Evolutionary conservation across 208 protist species (phyloP), one percentile per base, ranked within the genome.

Genomic region (Naegleria gruberi): DNA sequence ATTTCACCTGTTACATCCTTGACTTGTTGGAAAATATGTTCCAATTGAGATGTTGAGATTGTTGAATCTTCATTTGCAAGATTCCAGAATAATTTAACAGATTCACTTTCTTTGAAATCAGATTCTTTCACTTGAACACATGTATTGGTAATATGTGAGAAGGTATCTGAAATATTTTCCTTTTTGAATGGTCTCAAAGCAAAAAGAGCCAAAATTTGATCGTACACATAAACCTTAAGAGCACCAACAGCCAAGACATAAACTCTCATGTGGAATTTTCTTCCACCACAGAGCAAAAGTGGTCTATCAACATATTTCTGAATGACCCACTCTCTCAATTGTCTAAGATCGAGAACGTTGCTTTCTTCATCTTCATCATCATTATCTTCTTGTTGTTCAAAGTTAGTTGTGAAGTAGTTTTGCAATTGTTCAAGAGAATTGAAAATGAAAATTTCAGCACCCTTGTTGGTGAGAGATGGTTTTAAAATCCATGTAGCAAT

Each of bases 241-340:
- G 51, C 51, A 19, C 51, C 51, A 10, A 65, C 51, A 23, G 51
- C 15, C 73, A 97, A 90, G 81, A 94, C 95, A 95, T 96, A 98
- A 30, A 95, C 92, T 19, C 96, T 94, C 19, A 98, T 92, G 87
- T 98, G 96, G 90, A 98, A 98, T 93, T 98, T 98, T 46, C 96
- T 93, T 40, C 92, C 57, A 65, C 94, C 92, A 55, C 90, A 92
- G 40, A 96, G 90, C 34, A 92, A 89, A 77, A 98, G 92, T 86
- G 96, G 96, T 15, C 93, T 94, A 44, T 95, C 93, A 0, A 97
- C 92, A 91, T 98, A 98, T 10, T 92, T 91, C 93, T 98, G 96
- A 82, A 94, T 95, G 17, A 96, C 94, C 51, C 51, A 65, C 30
- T 65, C 51, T 65, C 51, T 65, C 30, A 65, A 65, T 65, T 65